Conservation (phyloP, 495 filamentous ascomycete species). For the Sabuloglossum arenarium region DNA sequence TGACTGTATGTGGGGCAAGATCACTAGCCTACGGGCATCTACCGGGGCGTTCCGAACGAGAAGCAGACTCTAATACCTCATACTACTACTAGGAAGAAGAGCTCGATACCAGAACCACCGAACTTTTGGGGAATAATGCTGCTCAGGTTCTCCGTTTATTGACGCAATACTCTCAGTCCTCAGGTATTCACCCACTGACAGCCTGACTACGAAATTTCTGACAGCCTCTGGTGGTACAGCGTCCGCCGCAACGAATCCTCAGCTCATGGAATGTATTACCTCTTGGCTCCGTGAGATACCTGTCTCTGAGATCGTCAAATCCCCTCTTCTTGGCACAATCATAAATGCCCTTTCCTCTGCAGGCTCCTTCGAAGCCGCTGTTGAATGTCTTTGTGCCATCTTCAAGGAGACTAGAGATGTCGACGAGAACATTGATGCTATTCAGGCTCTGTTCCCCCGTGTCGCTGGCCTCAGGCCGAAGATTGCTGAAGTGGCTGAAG, state of each 20-base stretch:
- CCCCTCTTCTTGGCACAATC: conserved; percentile 63
- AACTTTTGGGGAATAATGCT: conserved; percentile 79
- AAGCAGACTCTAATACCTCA: conserved; percentile 25
- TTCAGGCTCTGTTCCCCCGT: conserved; percentile 67
- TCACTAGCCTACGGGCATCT: conserved; percentile 13
- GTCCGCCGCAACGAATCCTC: conserved; percentile 64
- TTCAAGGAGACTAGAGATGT: conserved; percentile 87
- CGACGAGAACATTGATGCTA: conserved; percentile 61
- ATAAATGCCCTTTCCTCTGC: conserved; percentile 56
- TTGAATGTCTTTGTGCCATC: conserved; percentile 81
- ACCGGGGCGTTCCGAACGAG: conserved; percentile 11
- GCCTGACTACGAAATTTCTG: conserved; percentile 6
- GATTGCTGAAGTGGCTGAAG: conserved; percentile 50
- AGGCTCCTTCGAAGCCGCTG: conserved; percentile 64
- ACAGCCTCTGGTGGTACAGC: conserved; percentile 12
- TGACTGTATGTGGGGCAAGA: conserved; percentile 73
- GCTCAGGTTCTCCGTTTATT: conserved; percentile 65
- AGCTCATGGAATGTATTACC: conserved; percentile 81
- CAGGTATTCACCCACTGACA: conserved; percentile 28
- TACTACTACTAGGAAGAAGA: conserved; percentile 64
- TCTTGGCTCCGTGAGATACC: conserved; percentile 92
- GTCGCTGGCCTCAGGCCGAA: conserved; percentile 60
- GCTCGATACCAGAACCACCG: conserved; percentile 54
- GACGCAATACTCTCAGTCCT: conserved; percentile 75
- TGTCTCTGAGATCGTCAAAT: conserved; percentile 60